phyloP scores from a whole-genome alignment of 2,329 filamentous ascomycete species.

The Hawksworthiomyces lignivorus region DNA sequence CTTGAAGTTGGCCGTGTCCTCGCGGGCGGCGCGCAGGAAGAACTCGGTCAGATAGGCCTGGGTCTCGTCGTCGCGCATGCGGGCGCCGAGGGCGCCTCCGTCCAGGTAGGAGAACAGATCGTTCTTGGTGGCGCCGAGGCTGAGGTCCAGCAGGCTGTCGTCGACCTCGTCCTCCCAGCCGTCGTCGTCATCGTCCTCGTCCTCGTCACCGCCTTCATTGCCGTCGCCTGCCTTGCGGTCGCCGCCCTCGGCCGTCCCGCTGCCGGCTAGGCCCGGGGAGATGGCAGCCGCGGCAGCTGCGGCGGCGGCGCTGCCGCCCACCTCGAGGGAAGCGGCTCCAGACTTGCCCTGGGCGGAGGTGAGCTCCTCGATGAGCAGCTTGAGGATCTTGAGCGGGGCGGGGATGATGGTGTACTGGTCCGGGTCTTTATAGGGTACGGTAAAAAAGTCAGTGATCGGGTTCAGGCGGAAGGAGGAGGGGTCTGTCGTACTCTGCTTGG shows the following conservation, averaged over 20 bases:
- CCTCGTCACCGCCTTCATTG: slow-evolving; percentile 36
- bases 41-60: slow-evolving; percentile 78
- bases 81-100: slow-evolving; percentile 41
- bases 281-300: slow-evolving; percentile 49
- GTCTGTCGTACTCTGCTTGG: slow-evolving; percentile 73
- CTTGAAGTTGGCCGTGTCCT: slow-evolving; percentile 49
- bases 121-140: slow-evolving; percentile 56
- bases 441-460: slow-evolving; percentile 16
- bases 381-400: slow-evolving; percentile 89
- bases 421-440: slow-evolving; percentile 51
- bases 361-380: slow-evolving; percentile 89
- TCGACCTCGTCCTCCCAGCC: slow-evolving; percentile 90
- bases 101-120: slow-evolving; percentile 76
- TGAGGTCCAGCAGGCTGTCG: slow-evolving; percentile 68
- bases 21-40: slow-evolving; percentile 56
- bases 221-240: not conserved
- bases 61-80: slow-evolving; percentile 82
- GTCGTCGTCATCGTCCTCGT: slow-evolving; percentile 57
- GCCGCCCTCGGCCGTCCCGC: not conserved
- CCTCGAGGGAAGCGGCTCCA: slow-evolving; percentile 20
- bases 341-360: slow-evolving; percentile 66
- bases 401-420: slow-evolving; percentile 84
- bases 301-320: slow-evolving; percentile 43
- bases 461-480: slow-evolving; percentile 15
- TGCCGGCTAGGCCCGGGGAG: not conserved